Evolutionary conservation across 192 early-diverging fungal genomes (phyloP), one percentile per base, ranked within the genome.

Genomic region (Polychytrium aggregatum): DNA sequence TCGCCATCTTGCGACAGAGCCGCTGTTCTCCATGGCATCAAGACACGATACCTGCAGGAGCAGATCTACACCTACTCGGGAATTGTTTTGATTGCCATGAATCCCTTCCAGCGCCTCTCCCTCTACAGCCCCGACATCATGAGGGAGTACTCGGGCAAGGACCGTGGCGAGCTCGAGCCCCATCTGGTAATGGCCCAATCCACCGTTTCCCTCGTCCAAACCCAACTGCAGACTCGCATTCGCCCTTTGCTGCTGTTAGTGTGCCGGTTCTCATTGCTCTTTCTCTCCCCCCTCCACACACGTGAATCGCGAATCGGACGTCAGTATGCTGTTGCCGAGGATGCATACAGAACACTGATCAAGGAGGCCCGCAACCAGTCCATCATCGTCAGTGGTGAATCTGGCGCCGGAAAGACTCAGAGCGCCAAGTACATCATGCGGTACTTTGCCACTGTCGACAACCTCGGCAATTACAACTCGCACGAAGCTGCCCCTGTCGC

Each of bases 21-120:
- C 21, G 74, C 67, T 71, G 95, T 98, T 3, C 78, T 98, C 26
- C 85, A 95, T 67, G 93, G 88, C 55, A 84, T 98, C 64, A 71
- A 70, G 36, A 78, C 87, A 20, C 82, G 95, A 38, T 98, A 97
- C 59, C 64, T 68, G 6, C 86, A 92, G 61, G 78, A 91, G 60
- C 85, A 86, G 59, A 98, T 98, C 62, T 98, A 98, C 69, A 98
- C 95, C 16, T 98, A 98, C 60, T 97, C 92, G 21, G 95, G 95
- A 38, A 95, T 98, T 41, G 95, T 98, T 25, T 64, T 98, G 54
- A 92, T 98, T 55, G 95, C 95, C 37, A 85, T 90, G 59, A 98
- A 98, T 53, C 95, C 95, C 2, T 98, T 97, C 65, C 77, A 76
- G 39, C 67, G 82, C 24, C 79, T 98, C 48, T 47, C 59, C 17